Conservation (phyloP, 345 rosid genomes). For the Draba incana region DNA sequence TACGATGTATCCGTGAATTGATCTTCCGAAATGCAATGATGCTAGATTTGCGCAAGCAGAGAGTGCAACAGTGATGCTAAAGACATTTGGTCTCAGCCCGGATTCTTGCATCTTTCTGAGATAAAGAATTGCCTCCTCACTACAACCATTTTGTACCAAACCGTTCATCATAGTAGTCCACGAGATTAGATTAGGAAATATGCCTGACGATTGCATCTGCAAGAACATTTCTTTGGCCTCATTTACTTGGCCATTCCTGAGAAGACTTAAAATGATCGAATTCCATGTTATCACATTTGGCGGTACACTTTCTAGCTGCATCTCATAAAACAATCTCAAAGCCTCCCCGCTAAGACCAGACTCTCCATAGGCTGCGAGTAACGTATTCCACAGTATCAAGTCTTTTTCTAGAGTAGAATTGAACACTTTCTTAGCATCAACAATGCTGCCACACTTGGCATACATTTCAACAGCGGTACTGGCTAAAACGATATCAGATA, state of each 20-base stretch:
- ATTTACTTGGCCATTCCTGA: slow-evolving; percentile 53
- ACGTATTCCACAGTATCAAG: slow-evolving; percentile 63
- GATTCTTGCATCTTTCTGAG: slow-evolving; percentile 62
- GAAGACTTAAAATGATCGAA: slow-evolving; percentile 57
- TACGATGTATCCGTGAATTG: slow-evolving; percentile 57
- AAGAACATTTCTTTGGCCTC: slow-evolving; percentile 65
- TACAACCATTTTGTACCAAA: slow-evolving; percentile 53
- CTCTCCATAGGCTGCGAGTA: slow-evolving; percentile 68
- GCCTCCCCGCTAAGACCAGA: slow-evolving; percentile 58
- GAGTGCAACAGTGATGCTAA: slow-evolving; percentile 53
- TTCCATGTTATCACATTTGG: slow-evolving; percentile 75
- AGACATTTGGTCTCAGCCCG: slow-evolving; percentile 52
- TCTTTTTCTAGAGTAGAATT: slow-evolving; percentile 50
- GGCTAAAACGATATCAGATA: slow-evolving; percentile 56
- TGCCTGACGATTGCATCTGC: slow-evolving; percentile 59
- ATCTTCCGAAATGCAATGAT: slow-evolving; percentile 52
- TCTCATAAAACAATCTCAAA: slow-evolving; percentile 66
- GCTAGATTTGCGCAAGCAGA: slow-evolving; percentile 53
- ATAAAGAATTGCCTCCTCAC: slow-evolving; percentile 46
- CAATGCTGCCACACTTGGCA: slow-evolving; percentile 58
- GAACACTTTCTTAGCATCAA: slow-evolving; percentile 56
- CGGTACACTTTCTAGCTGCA: slow-evolving; percentile 71
- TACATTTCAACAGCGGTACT: slow-evolving; percentile 62
- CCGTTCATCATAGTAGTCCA: slow-evolving; percentile 69
- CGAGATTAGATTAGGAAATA: slow-evolving; percentile 53